Conservation (phyloP, 345 rosid species). For the Hibiscus tridactylites region DNA sequence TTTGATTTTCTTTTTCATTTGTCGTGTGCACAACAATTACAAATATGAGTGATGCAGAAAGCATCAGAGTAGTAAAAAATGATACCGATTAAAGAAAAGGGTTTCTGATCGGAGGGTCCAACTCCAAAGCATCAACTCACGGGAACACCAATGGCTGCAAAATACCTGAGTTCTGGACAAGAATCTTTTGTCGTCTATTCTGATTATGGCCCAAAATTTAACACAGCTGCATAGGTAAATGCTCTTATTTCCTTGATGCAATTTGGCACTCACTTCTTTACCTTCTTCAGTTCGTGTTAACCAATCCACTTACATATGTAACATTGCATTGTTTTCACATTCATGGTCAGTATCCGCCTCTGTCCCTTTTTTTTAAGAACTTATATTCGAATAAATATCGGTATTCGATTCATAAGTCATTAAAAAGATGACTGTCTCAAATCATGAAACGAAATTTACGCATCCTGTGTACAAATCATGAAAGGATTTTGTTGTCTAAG, state of each 20-base stretch:
- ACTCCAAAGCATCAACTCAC: background rate
- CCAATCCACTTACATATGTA: too few species aligned
- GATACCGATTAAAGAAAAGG: background rate
- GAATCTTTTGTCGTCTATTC: background rate
- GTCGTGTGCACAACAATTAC: background rate
- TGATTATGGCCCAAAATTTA: constrained; percentile 4
- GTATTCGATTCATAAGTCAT: too few species aligned
- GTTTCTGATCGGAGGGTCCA: background rate
- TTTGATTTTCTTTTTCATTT: too few species aligned
- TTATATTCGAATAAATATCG: too few species aligned
- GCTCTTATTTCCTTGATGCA: background rate
- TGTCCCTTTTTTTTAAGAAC: too few species aligned
- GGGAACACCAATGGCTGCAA: constrained; percentile 2
- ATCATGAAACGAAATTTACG: too few species aligned
- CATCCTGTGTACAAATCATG: too few species aligned
- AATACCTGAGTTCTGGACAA: background rate
- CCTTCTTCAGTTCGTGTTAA: too few species aligned
- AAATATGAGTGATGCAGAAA: background rate
- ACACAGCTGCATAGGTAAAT: background rate
- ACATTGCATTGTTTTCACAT: too few species aligned
- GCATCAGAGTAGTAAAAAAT: background rate
- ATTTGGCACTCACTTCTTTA: background rate
- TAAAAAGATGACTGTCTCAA: too few species aligned
- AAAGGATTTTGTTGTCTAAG: too few species aligned
- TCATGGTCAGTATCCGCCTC: too few species aligned